Evolutionary conservation across 1,284 basidiomycete species (phyloP), one percentile per base, ranked within the genome.

Genomic region (Moniliella sp.): DNA sequence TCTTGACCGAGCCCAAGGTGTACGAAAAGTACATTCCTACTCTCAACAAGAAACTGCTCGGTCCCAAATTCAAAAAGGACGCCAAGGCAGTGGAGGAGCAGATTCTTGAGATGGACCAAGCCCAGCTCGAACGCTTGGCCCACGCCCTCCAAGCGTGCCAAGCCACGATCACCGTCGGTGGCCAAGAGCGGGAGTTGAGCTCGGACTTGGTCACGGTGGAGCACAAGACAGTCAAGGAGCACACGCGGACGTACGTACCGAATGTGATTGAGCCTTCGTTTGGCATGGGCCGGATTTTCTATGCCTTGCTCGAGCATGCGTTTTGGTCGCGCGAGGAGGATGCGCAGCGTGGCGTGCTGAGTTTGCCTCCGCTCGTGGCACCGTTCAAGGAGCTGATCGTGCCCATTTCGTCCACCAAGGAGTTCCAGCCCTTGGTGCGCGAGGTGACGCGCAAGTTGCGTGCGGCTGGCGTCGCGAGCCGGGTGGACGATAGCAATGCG

Each of bases 241-340:
- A 77, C 32, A 83, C 83, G 43, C 79, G 88, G 50, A 86, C 93
- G 64, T 94, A 73, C 63, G 82, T 75, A 30, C 88, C 88, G 29
- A 94, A 94, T 64, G 88, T 99, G 62, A 91, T 94, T 58, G 88
- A 94, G 63, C 88, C 88, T 16, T 99, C 91, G 12, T 94, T 94
- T 63, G 88, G 91, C 48, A 75, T 97, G 49, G 88, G 88, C 36
- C 80, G 88, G 38, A 93, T 97, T 55, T 69, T 94, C 30, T 94
- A 94, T 64, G 75, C 75, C 21, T 67, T 94, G 32, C 73, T 97
- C 30, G 88, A 99, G 64, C 88, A 97, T 68, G 75, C 72, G 50
- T 99, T 79, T 70, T 94, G 88, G 88, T 73, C 74, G 36, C 74
- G 88, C 59, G 84, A 83, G 57, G 75, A 82, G 55, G 34, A 36